Base-by-base conservation (phyloP, 2,329 filamentous ascomycete species). In the Neonectria sp. region DNA sequence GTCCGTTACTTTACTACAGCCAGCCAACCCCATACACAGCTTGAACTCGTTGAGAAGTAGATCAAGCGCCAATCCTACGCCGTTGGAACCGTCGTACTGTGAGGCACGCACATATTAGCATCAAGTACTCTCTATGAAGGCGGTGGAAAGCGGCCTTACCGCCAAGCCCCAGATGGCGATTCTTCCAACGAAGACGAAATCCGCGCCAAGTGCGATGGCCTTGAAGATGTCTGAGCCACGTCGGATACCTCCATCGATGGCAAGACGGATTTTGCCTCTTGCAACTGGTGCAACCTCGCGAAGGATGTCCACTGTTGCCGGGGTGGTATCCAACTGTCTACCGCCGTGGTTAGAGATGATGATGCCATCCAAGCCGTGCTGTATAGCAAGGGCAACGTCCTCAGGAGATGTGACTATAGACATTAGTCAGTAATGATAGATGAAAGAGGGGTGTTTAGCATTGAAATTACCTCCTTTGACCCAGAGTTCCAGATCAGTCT, bases 281-380 rank as follows among this genome's bases (percentile, higher is more conserved):
- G 53, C 86, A 87, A 70, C 85, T 85, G 72, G 85, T 83, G 64
- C 89, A 88, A 71, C 92, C 78, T 92, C 90, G 2, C 92, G 78
- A 2, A 92, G 77, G 0, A 89, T 85, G 52, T 91, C 77, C 27
- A 92, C 81, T 0, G 87, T 85, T 0, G 90, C 82, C 4, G 88
- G 84, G 0, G 84, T 81, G 74, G 75, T 86, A 33, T 80, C 76
- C 2, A 80, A 70, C 51, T 80, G 78, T 24, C 79, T 55, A 7
- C 68, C 68, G 17, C 66, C 68, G 13, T 68, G 68, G 13, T 70
- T 70, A 1, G 62, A 66, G 57, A 80, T 71, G 27, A 77, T 71
- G 15, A 80, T 75, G 8, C 71, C 76, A 37, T 76, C 68, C 17
- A 73, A 73, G 7, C 77, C 77, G 48, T 77, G 63, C 40, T 72